Conservation (phyloP, 2,329 filamentous ascomycete species). For the Trichoderma simmonsii region DNA sequence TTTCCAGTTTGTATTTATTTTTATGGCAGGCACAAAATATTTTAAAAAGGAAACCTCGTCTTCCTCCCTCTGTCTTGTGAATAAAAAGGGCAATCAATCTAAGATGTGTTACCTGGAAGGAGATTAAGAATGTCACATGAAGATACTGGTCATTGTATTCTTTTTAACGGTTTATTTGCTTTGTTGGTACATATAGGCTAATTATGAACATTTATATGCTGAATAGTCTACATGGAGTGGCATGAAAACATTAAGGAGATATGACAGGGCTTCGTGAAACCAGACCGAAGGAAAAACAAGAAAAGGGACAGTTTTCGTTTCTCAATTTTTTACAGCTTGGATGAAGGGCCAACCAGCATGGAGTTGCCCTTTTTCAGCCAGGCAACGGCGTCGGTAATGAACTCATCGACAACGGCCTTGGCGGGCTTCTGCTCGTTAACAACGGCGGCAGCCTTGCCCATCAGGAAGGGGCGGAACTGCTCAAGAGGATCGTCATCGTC, state of each 20-base stretch:
- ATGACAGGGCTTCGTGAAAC: constrained; percentile 6
- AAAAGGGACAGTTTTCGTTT: neutral
- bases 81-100: neutral
- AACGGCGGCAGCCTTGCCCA: constrained; percentile 95
- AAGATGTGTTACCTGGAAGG: neutral
- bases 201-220: constrained; percentile 17
- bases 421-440: constrained; percentile 90
- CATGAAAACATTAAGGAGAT: constrained; percentile 18
- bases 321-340: constrained; percentile 61
- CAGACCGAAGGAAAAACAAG: constrained; percentile 10
- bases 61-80: neutral
- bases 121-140: neutral
- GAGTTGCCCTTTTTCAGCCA: constrained; percentile 67
- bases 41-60: neutral
- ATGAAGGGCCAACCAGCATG: constrained; percentile 44
- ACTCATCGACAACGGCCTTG: constrained; percentile 90
- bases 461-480: constrained; percentile 84
- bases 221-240: constrained; percentile 25
- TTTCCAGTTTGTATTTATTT: neutral
- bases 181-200: constrained; percentile 9
- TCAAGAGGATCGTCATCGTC: constrained; percentile 84
- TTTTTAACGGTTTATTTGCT: neutral
- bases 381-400: constrained; percentile 76
- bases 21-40: neutral
- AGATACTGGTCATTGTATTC: neutral